Evolutionary conservation across 495 filamentous ascomycete genomes (phyloP).

Genomic region (Talaromyces wortmannii): DNA sequence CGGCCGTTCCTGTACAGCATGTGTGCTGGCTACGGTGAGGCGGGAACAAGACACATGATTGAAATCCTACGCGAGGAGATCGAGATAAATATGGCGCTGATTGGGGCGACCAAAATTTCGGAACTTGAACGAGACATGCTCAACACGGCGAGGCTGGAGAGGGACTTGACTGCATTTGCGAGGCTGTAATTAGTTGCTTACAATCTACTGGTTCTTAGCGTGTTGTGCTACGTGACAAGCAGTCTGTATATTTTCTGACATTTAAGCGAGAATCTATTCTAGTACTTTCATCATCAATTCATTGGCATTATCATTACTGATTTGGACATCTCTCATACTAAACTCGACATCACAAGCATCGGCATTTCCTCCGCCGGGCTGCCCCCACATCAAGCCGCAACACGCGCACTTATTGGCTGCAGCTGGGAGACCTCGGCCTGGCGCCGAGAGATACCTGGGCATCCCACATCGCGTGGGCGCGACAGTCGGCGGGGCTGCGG

Average conservation of each 20-base stretch:
- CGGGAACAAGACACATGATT: slow-evolving; percentile 23
- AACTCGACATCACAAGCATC: neutral
- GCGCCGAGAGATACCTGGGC: neutral
- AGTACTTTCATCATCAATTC: no score
- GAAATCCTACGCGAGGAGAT: slow-evolving; percentile 30
- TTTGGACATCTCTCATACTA: no score
- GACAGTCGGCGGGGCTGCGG: neutral
- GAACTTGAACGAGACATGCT: slow-evolving; percentile 26
- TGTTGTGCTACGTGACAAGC: no score
- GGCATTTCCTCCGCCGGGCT: neutral
- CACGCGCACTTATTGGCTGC: neutral
- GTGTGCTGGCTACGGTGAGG: slow-evolving; percentile 46
- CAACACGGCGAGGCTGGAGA: slow-evolving; percentile 28
- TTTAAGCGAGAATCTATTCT: no score
- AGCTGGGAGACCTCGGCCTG: neutral
- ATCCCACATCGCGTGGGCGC: neutral
- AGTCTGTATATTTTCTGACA: no score
- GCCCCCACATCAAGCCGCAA: no score
- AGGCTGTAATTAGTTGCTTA: slow-evolving; percentile 18
- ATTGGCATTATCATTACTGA: no score
- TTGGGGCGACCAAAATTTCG: slow-evolving; percentile 19
- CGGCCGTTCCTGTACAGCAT: slow-evolving; percentile 82
- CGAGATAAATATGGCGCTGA: slow-evolving; percentile 31
- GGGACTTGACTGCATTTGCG: slow-evolving; percentile 24
- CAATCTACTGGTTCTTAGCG: neutral